Evolutionary conservation across 768 basidiomycete species (phyloP), one percentile per base, ranked within the genome.

Genomic region (Kwoniella bestiolae): DNA sequence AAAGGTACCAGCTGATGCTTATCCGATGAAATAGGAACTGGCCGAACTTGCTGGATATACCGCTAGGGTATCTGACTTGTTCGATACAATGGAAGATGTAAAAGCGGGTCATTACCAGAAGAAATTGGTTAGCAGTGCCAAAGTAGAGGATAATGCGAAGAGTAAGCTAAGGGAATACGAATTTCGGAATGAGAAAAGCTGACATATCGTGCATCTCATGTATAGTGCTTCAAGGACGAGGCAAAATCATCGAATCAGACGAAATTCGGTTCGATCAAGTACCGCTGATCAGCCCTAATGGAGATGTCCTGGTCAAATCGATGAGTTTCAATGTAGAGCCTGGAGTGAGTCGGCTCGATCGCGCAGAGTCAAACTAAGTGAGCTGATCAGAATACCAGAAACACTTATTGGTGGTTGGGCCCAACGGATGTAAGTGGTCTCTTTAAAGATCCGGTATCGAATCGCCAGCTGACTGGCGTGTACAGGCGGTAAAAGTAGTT

Each of bases 31-130:
- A 34, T 53, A 83, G 74, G 94, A 98, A 78, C 84, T 99, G 3
- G 88, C 92, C 4, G 95, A 99, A 78, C 86, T 99, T 34, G 93
- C 95, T 3, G 95, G 95, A 11, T 97, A 96, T 79, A 97, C 95
- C 2, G 87, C 92, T 1, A 88, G 95, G 14, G 95, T 99, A 0
- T 89, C 90, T 32, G 86, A 89, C 47, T 85, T 97, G 0, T 85
- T 99, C 8, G 91, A 94, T 60, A 92, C 93, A 0, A 95, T 98
- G 87, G 84, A 87, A 23, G 93, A 94, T 63, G 87, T 95, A 25
- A 87, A 87, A 64, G 82, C 86, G 55, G 92, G 93, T 29, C 90
- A 88, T 74, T 96, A 91, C 65, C 87, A 94, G 78, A 99, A 98
- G 82, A 88, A 87, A 28, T 84, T 94, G 14, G 89, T 96, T 12